phyloP scores from a whole-genome alignment of 768 basidiomycete species.

The Lentinula detonsa region DNA sequence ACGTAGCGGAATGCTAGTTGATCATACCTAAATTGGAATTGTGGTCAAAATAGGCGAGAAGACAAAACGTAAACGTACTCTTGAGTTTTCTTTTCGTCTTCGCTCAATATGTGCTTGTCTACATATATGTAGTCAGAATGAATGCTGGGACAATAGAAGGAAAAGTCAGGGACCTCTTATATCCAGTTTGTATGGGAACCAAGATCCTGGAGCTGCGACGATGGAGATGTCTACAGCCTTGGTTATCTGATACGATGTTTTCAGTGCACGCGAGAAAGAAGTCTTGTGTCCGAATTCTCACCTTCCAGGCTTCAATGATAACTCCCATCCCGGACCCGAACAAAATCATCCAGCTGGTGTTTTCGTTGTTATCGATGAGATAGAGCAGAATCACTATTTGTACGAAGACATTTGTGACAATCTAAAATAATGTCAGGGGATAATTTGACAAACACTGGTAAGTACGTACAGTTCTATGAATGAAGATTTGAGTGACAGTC shows the following conservation, averaged over 20 bases:
- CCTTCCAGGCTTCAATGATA: constrained; percentile 93
- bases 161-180: constrained; percentile 59
- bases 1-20: constrained; percentile 93
- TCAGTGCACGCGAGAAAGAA: constrained; percentile 11
- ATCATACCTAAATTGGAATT: constrained; percentile 58
- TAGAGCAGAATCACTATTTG: constrained; percentile 87
- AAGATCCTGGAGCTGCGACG: constrained; percentile 53
- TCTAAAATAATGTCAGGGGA: constrained; percentile 21
- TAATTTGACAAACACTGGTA: background rate
- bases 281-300: constrained; percentile 18
- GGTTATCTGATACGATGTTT: constrained; percentile 49
- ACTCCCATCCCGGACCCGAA: constrained; percentile 80
- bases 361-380: constrained; percentile 90
- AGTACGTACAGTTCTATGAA: constrained; percentile 46
- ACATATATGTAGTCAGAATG: constrained; percentile 11
- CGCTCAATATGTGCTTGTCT: constrained; percentile 95
- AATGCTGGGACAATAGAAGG: constrained; percentile 9
- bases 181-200: constrained; percentile 72
- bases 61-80: constrained; percentile 51
- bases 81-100: constrained; percentile 97
- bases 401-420: constrained; percentile 93
- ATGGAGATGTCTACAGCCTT: constrained; percentile 87
- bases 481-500: constrained; percentile 4
- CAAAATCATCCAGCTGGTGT: constrained; percentile 98
- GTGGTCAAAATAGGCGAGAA: background rate